A percentile compares a stretch with the other conserved stretches of the same genome.
phyloP scores from a whole-genome alignment of 164 flowering plant species.

The Akebia trifoliata region DNA sequence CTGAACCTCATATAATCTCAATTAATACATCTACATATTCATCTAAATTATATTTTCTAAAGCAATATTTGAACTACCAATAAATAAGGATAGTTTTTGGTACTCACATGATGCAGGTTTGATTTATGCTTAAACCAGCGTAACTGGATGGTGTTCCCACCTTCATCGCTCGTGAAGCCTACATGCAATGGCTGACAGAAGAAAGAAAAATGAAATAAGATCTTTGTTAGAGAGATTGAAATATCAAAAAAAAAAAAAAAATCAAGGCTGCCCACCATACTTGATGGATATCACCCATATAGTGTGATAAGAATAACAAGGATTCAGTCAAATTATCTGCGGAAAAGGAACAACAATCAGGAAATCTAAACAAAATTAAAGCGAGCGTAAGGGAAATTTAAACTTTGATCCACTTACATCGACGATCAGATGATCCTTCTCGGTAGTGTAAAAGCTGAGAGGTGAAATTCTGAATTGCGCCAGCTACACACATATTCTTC shows the following conservation, averaged over 20 bases:
- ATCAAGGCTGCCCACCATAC: slow-evolving; percentile 22
- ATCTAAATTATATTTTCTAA: no score
- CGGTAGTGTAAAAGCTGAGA: slow-evolving; percentile 71
- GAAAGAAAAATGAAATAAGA: neutral
- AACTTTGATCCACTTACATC: slow-evolving; percentile 38
- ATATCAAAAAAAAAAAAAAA: neutral
- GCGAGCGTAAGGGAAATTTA: neutral
- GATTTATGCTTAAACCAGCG: slow-evolving; percentile 92
- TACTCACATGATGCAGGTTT: slow-evolving; percentile 89
- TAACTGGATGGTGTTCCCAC: slow-evolving; percentile 75
- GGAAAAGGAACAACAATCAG: neutral
- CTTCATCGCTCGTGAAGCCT: slow-evolving; percentile 79
- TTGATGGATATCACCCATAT: slow-evolving; percentile 98
- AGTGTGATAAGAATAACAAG: slow-evolving; percentile 77
- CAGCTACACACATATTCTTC: slow-evolving; percentile 81
- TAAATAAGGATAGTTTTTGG: neutral
- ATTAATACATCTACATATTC: no score
- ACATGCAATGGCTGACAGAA: slow-evolving; percentile 77
- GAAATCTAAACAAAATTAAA: neutral
- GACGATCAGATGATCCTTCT: slow-evolving; percentile 76
- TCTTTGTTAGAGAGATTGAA: neutral
- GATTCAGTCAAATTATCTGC: slow-evolving; percentile 89
- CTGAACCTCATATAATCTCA: neutral
- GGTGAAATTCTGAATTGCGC: slow-evolving; percentile 81
- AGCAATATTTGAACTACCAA: no score